Conservation (phyloP, 495 filamentous ascomycete species). For the Daldinia decipiens region DNA sequence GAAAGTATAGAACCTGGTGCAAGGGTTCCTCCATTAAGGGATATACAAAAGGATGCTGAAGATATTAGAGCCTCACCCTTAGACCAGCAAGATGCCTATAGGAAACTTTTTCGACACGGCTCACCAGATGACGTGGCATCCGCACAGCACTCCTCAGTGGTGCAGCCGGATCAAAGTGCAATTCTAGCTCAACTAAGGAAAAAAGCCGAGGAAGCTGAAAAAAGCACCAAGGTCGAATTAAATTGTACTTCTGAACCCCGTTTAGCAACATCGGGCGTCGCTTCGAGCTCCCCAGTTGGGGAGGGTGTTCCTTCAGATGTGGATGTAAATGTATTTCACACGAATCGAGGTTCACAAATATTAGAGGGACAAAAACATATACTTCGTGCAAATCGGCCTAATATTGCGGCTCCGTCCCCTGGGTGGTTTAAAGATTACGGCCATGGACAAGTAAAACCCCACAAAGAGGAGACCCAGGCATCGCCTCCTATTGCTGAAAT, state of each 20-base stretch:
- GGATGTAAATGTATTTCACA: constrained; percentile 54
- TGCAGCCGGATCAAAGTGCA: constrained; percentile 51
- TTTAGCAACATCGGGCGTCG: constrained; percentile 22
- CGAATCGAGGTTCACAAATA: constrained; percentile 48
- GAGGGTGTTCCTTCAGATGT: constrained; percentile 43
- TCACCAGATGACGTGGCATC: constrained; percentile 15
- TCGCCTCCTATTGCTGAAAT: constrained; percentile 37
- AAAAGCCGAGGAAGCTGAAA: constrained; percentile 30
- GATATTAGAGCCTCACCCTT: constrained; percentile 12
- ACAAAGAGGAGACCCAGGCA: constrained; percentile 17
- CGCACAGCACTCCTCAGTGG: constrained; percentile 15
- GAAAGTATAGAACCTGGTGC: constrained; percentile 9
- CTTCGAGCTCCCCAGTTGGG: constrained; percentile 36
- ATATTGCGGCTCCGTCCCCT: constrained; percentile 32
- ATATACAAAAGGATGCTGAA: constrained; percentile 9
- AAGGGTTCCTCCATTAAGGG: neutral
- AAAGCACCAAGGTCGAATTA: constrained; percentile 14
- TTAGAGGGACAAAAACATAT: constrained; percentile 42
- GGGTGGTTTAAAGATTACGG: constrained; percentile 49
- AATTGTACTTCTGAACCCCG: constrained; percentile 10
- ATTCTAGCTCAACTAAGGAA: constrained; percentile 51
- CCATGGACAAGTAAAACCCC: constrained; percentile 35
- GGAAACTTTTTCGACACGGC: constrained; percentile 12
- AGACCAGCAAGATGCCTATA: constrained; percentile 18
- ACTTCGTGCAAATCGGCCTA: constrained; percentile 26